These are phyloP conservation scores for Solanum ossicruentum DNA, from an alignment of 257 asterid genomes.

Conservation along the genomic window DNA sequence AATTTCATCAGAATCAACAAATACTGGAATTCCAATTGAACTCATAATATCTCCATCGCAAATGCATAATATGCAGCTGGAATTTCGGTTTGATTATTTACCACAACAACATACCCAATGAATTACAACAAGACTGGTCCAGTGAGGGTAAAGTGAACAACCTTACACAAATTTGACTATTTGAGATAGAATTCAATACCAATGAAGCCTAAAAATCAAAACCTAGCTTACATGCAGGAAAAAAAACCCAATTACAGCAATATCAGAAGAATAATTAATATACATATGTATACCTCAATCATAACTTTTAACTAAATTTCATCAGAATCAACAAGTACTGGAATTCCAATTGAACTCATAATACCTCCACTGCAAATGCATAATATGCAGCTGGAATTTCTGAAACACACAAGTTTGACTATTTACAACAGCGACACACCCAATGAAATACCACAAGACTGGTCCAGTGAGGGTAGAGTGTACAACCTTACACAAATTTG, in stretches of 20 bases:
- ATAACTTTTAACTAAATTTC: not conserved
- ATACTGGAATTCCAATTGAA: not conserved
- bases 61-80: conserved; percentile 33
- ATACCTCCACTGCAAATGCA: conserved; percentile 22
- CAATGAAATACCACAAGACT: not conserved
- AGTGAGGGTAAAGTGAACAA: no score
- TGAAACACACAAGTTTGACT: conserved; percentile 16
- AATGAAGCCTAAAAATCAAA: not conserved
- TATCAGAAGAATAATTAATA: not conserved
- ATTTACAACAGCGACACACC: not conserved
- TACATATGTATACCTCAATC: not conserved
- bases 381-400: conserved; percentile 27
- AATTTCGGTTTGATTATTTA: not conserved
- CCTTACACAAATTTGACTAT: conserved; percentile 12
- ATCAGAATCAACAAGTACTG: not conserved
- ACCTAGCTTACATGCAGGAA: not conserved
- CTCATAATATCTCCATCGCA: conserved; percentile 19
- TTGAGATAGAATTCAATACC: not conserved
- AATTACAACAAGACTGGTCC: no score
- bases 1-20: not conserved
- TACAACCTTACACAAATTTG: conserved; percentile 11
- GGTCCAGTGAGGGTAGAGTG: no score
- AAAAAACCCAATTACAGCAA: not conserved
- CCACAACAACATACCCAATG: not conserved
- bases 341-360: conserved; percentile 8